These are phyloP conservation scores for Arthroderma sp. DNA, from an alignment of 2,329 filamentous ascomycete genomes.

Conservation along the genomic window DNA sequence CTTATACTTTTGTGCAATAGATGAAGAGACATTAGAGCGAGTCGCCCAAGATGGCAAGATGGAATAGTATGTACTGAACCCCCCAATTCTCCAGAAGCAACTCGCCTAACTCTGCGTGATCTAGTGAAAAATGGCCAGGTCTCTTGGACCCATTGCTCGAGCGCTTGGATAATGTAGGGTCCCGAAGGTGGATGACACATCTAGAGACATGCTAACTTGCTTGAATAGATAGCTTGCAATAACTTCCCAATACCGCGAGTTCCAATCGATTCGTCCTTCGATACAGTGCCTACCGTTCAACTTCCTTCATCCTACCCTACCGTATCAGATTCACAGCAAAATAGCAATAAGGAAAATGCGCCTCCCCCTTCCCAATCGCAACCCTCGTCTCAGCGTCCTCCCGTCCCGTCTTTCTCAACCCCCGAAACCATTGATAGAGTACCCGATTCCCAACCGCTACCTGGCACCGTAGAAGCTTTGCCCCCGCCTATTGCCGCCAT, in stretches of 20 bases:
- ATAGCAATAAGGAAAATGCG: conserved; percentile 28
- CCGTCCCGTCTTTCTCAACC: conserved; percentile 24
- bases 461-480: conserved; percentile 38
- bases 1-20: conserved; percentile 13
- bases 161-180: conserved; percentile 51
- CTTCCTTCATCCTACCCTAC: conserved; percentile 15
- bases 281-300: conserved; percentile 16
- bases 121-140: conserved; percentile 55
- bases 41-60: conserved; percentile 47
- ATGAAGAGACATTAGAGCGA: conserved; percentile 41
- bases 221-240: conserved; percentile 53
- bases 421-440: conserved; percentile 29
- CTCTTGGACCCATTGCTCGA: conserved; percentile 53
- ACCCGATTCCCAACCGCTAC: conserved; percentile 29
- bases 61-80: conserved; percentile 37
- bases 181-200: too few species aligned
- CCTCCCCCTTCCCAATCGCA: conserved; percentile 18
- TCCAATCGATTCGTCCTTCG: conserved; percentile 29
- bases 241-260: conserved; percentile 61
- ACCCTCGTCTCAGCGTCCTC: conserved; percentile 22
- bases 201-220: neutral
- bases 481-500: conserved; percentile 53
- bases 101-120: conserved; percentile 21
- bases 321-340: conserved; percentile 16
- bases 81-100: neutral